Conservation (phyloP, 345 rosid species). For the Dovyalis caffra region DNA sequence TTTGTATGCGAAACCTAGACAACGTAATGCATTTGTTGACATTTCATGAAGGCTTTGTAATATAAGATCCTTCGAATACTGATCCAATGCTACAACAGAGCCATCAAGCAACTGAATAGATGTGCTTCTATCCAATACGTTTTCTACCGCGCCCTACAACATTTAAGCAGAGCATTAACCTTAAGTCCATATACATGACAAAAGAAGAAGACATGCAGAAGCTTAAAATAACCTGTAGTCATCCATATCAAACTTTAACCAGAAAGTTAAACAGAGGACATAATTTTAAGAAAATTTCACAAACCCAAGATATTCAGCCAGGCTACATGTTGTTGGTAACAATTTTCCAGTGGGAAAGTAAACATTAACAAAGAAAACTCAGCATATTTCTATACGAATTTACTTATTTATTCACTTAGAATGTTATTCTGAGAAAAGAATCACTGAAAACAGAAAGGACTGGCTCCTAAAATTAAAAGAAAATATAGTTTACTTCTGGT, state of each 20-base stretch:
- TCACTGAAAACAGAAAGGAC: not conserved
- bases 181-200: not conserved
- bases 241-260: not conserved
- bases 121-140: constrained; percentile 84
- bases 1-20: constrained; percentile 83
- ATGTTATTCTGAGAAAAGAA: not conserved
- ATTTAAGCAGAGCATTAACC: constrained; percentile 4
- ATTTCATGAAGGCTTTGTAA: constrained; percentile 61
- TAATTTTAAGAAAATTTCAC: not conserved
- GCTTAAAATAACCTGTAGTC: not conserved
- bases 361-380: not conserved
- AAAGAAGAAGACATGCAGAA: not conserved
- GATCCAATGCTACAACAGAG: constrained; percentile 59
- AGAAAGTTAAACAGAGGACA: not conserved
- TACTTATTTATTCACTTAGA: not conserved
- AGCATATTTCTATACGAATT: not conserved
- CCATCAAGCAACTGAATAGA: constrained; percentile 72
- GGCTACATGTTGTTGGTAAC: not conserved
- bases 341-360: not conserved
- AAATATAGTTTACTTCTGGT: not conserved
- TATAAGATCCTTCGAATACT: constrained; percentile 52
- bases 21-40: constrained; percentile 78
- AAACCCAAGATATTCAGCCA: not conserved
- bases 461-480: not conserved
- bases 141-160: constrained; percentile 95